Evolutionary conservation across 2,329 filamentous ascomycete genomes (phyloP), one percentile per base, ranked within the genome.

Genomic region (Fusarium illudens): DNA sequence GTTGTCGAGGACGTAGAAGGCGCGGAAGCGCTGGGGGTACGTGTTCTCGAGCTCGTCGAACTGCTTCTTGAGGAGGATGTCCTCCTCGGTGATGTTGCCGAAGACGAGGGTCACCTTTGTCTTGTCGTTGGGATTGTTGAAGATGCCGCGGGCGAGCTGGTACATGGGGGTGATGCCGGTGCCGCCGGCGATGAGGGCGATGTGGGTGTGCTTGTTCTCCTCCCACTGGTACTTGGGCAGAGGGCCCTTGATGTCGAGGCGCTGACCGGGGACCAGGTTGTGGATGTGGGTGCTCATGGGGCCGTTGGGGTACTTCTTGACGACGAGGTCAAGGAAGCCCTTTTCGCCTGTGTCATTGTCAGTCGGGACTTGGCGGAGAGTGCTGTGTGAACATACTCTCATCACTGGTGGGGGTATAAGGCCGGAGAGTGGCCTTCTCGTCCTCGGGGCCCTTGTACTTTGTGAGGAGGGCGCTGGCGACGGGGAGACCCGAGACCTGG

Each of bases 161-260:
- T 92, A 98, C 95, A 98, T 97, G 72, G 96, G 96, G 11, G 96
- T 96, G 80, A 99, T 97, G 65, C 96, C 96, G 8, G 96, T 97
- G 70, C 96, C 96, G 74, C 96, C 96, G n/a, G 95, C 93, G 67
- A 99, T 87, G 70, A 95, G 85, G 36, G 88, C 90, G 74, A 96
- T 89, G 84, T 98, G 94, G 64, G 92, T 84, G 84, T 97, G 94
- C 88, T 97, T 97, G 87, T 98, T 98, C 72, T 90, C 77, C 55
- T 88, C 78, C 94, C 94, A 98, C 30, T 88, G 81, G 81, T 97
- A 98, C 83, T 99, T 99, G 75, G 93, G 92, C 36, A 99, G 89
- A 3, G 96, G 96, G 17, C 96, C 96, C 87, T 99, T 98, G 84
- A 99, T 89, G 66, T 95, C 90, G 58, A 99, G 89, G 15, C 86